Percentiles rank a stretch among this genome's conserved stretches.
Evolutionary conservation across 257 asterid species (phyloP).

Genomic region (Agastache rugosa): DNA sequence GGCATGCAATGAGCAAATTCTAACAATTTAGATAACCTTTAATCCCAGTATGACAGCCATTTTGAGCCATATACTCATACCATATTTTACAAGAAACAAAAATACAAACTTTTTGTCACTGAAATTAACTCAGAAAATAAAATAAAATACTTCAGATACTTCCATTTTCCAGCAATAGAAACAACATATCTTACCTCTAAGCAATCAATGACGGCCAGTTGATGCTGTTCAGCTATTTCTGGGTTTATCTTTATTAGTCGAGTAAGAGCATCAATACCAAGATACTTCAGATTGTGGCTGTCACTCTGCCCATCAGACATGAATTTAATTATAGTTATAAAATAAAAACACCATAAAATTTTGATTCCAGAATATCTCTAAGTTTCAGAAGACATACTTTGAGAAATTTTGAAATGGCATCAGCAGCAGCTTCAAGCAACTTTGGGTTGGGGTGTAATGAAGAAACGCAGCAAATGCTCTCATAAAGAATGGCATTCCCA

Average conservation of each 20-base stretch:
- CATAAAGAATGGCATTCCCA: slow-evolving; percentile 93
- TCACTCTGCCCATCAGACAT: slow-evolving; percentile 73
- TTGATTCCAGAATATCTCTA: slow-evolving; percentile 16
- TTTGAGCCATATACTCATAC: background rate
- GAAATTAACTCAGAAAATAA: slow-evolving; percentile 25
- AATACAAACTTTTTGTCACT: background rate
- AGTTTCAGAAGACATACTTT: slow-evolving; percentile 59
- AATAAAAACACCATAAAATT: slow-evolving; percentile 17
- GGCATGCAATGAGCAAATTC: background rate
- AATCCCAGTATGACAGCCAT: slow-evolving; percentile 1
- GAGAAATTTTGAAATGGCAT: slow-evolving; percentile 81
- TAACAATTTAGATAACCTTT: background rate
- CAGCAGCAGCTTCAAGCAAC: slow-evolving; percentile 90
- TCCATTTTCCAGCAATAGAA: slow-evolving; percentile 27
- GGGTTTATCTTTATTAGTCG: slow-evolving; percentile 92
- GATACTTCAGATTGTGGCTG: slow-evolving; percentile 96
- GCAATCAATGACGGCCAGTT: slow-evolving; percentile 96
- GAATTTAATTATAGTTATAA: slow-evolving; percentile 26
- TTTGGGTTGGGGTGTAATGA: slow-evolving; percentile 87
- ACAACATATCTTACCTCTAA: slow-evolving; percentile 71
- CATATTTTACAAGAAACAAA: slow-evolving; percentile 24
- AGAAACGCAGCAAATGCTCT: slow-evolving; percentile 90
- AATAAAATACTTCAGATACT: background rate
- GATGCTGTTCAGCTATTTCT: slow-evolving; percentile 96
- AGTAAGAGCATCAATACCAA: slow-evolving; percentile 98